Conservation (phyloP, 257 asterid genomes). For the Ilex aquifolium region DNA sequence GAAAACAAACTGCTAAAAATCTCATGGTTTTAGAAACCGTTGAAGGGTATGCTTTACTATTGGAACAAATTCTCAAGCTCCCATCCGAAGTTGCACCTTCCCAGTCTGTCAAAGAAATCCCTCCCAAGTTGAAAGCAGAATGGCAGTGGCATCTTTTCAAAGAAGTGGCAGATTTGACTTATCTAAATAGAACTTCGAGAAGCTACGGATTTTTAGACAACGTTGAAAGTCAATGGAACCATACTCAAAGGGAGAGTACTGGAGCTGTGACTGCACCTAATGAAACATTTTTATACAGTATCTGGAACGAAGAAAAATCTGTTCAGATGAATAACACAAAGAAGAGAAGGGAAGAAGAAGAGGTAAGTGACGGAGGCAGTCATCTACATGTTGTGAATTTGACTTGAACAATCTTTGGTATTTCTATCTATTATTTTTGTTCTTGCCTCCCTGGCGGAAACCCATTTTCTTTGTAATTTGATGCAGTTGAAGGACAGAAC, state of each 20-base stretch:
- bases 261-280: conserved; percentile 19
- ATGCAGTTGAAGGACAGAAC: conserved; percentile 94
- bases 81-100: conserved; percentile 77
- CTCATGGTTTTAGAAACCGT: conserved; percentile 75
- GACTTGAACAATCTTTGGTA: conserved; percentile 5
- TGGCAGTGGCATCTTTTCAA: conserved; percentile 75
- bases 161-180: conserved; percentile 21
- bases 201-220: conserved; percentile 26
- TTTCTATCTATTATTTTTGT: background rate
- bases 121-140: conserved; percentile 48
- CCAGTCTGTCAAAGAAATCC: conserved; percentile 38
- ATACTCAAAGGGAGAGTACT: conserved; percentile 31
- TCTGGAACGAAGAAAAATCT: conserved; percentile 82
- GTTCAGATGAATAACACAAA: conserved; percentile 44
- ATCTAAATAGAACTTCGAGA: conserved; percentile 22
- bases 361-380: conserved; percentile 31
- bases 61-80: conserved; percentile 62
- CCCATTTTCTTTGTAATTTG: conserved; percentile 8
- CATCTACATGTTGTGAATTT: conserved; percentile 7
- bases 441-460: background rate
- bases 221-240: conserved; percentile 56
- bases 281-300: conserved; percentile 48
- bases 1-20: conserved; percentile 59
- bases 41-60: conserved; percentile 65
- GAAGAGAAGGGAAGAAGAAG: conserved; percentile 84